Base-by-base conservation (phyloP, 257 asterid genomes). In the Fraxinus americana region DNA sequence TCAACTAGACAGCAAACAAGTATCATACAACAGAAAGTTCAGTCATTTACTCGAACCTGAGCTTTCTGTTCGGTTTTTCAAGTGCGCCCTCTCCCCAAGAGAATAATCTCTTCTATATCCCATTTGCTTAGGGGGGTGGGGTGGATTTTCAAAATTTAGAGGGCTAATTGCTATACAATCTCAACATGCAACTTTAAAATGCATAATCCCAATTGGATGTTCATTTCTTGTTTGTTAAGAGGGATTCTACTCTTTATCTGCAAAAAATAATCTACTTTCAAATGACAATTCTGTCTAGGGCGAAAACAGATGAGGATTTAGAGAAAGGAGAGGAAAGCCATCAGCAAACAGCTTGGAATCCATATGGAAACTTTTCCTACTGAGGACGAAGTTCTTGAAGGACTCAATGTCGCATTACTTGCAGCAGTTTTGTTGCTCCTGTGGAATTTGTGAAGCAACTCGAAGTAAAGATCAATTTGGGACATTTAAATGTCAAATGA, bases 371-470 rank as follows among this genome's bases (percentile, higher is more conserved):
- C 73, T 52, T 71, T 77, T 34, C 9, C 76, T 10, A n/a, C 67
- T 4, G 87, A 78, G 5, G 93, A 82, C 69, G 93, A 79, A n/a
- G 97, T 78, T 79, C 39, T 87, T 66, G 89, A n/a, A 59, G 90
- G 76, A 74, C 57, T 83, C 3, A 77, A 34, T 0, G 96, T 87
- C 54, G 87, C 65, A 79, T 85, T 91, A 75, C 83, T 82, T 0
- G 93, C 71, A 1, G 88, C 78, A 29, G 97, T 89, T 82, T 71
- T 87, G 82, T 86, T 88, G 79, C 86, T 81, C 91, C 98, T 94
- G 91, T 48, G 57, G 61, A 67, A 54, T 54, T 71, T 21, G 32
- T 0, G 30, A 19, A 70, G 73, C 74, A 79, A 75, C 43, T 73
- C 30, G n/a, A 75, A 38, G 32, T 69, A n/a, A 73, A 9, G 27